These are phyloP conservation scores for Ceratobasidium sp. DNA, from an alignment of 1,284 basidiomycete genomes.

Conservation along the genomic window DNA sequence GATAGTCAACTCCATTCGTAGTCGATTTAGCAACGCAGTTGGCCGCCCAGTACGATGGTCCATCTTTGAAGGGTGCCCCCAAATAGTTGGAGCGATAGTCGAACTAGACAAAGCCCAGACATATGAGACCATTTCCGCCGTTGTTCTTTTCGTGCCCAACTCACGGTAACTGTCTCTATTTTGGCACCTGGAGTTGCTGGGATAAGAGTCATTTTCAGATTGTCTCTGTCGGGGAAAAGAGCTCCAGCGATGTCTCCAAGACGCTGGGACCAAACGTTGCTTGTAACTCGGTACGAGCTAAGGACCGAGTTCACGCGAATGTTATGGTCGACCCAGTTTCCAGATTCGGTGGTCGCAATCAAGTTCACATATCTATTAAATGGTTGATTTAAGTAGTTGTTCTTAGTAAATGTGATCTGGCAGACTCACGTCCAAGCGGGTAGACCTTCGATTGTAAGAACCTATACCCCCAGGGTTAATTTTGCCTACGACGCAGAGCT, in stretches of 20 bases:
- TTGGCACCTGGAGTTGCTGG: slow-evolving; percentile 54
- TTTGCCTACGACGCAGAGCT: neutral
- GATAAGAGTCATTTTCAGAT: slow-evolving; percentile 58
- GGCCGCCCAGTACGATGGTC: slow-evolving; percentile 62
- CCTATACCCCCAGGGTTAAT: neutral
- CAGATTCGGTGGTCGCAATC: slow-evolving; percentile 41
- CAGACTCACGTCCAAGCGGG: slow-evolving; percentile 19
- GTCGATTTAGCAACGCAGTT: slow-evolving; percentile 63
- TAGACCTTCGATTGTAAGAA: slow-evolving; percentile 19
- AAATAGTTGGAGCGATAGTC: slow-evolving; percentile 58
- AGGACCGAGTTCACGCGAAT: slow-evolving; percentile 42
- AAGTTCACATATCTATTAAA: slow-evolving; percentile 39
- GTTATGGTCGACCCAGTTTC: slow-evolving; percentile 42
- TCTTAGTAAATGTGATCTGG: neutral
- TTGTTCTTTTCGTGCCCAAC: neutral
- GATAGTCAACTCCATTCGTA: slow-evolving; percentile 64
- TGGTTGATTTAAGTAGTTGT: no score
- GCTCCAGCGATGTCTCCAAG: slow-evolving; percentile 67
- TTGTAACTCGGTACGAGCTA: slow-evolving; percentile 39
- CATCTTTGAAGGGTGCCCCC: slow-evolving; percentile 62
- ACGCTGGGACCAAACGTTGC: slow-evolving; percentile 54
- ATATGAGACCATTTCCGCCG: neutral
- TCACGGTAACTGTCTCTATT: slow-evolving; percentile 58
- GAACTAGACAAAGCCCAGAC: slow-evolving; percentile 9
- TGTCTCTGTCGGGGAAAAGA: slow-evolving; percentile 56